Base-by-base conservation (phyloP, 352 stramenopile genomes). In the Phytophthora quininea region DNA sequence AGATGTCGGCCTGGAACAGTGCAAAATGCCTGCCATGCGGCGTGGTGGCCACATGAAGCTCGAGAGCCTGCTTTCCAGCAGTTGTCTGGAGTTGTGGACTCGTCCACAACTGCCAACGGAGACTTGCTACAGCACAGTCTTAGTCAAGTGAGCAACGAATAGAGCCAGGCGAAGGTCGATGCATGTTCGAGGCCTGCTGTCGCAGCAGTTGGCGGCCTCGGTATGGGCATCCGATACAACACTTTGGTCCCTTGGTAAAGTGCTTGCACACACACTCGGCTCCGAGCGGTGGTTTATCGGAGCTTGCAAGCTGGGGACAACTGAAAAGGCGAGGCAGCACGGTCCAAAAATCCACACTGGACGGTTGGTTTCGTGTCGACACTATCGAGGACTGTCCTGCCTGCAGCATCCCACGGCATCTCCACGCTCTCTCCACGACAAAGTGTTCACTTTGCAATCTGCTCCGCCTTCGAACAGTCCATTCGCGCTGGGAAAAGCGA, bases 401-500 rank as follows among this genome's bases (percentile, higher is more conserved):
- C 35, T 40, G 35, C 35, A 40, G 35, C 35, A 40, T 40, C 35
- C 35, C 35, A 11, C 1, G 35, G 6, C 35, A 11, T 40, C 19
- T 24, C 19, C 19, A 24, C 19, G 19, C 19, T 24, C 19, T 24
- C 19, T 24, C 6, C 35, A 40, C 35, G 35, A 40, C 35, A 0
- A 24, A 24, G 19, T 24, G 19, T 24, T 24, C 35, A 40, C 35
- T 40, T 40, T 40, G 35, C 35, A 24, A 24, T 24, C 19, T 24
- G 19, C 19, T 24, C 19, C 19, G 19, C 19, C 19, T 24, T 24
- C 19, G 19, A 11, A 40, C 6, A 40, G 35, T 40, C 35, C 35
- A 24, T 24, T 24, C 19, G 19, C 19, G 19, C 19, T 24, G 35
- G 54, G 69, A 70, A 70, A 67, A 67, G 33, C 29, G 15, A 51